Percentiles rank a stretch among this genome's conserved stretches.
Evolutionary conservation across 73 alveolate genomes (phyloP).

Genomic region (Paramecium bursaria): DNA sequence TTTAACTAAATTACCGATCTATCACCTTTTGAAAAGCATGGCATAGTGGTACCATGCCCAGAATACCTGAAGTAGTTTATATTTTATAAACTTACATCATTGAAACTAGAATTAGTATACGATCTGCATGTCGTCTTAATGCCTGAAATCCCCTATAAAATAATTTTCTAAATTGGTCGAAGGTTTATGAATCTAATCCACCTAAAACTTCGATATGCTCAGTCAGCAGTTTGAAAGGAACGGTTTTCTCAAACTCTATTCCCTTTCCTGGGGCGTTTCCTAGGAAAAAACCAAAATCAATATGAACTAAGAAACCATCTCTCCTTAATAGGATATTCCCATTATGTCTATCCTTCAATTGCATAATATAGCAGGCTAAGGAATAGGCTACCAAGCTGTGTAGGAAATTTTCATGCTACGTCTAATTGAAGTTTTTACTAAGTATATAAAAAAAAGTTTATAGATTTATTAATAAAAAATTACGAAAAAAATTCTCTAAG

Average conservation of each 20-base stretch:
- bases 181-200: constrained; percentile 76
- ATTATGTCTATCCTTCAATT: constrained; percentile 96
- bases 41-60: constrained; percentile 83
- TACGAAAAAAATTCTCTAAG: constrained; percentile 74
- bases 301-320: constrained; percentile 95
- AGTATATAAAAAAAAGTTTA: constrained; percentile 72
- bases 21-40: constrained; percentile 93
- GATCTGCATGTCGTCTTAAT: constrained; percentile 83
- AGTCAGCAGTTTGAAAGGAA: constrained; percentile 94
- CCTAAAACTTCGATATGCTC: constrained; percentile 93
- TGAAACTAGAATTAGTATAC: constrained; percentile 86
- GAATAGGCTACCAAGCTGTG: constrained; percentile 79
- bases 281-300: constrained; percentile 95
- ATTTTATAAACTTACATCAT: constrained; percentile 81
- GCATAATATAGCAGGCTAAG: constrained; percentile 89
- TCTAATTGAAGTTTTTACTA: constrained; percentile 64
- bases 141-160: constrained; percentile 67
- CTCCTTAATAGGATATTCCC: constrained; percentile 91
- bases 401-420: constrained; percentile 74
- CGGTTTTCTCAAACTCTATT: constrained; percentile 90
- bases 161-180: constrained; percentile 56
- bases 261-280: constrained; percentile 95
- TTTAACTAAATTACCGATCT: constrained; percentile 81
- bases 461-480: too few relatives aligned
- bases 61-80: constrained; percentile 29